Evolutionary conservation across 2,329 filamentous ascomycete species (phyloP).

Genomic region (Zasmidium citrigriseum): DNA sequence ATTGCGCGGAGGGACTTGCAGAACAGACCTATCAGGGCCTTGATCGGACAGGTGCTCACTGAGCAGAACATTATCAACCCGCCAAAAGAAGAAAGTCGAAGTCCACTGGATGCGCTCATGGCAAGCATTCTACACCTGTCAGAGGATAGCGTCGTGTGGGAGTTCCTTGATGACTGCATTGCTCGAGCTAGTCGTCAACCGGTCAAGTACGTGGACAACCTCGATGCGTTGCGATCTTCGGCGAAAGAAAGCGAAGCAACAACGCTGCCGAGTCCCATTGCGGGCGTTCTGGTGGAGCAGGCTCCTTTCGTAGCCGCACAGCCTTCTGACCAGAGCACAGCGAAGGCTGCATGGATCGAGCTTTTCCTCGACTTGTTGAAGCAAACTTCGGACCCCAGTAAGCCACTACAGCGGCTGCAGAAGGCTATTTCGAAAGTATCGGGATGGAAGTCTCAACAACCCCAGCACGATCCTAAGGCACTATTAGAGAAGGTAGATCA

Average conservation of each 20-base stretch:
- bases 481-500: not conserved
- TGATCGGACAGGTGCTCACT: constrained; percentile 52
- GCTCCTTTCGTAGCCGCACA: constrained; percentile 59
- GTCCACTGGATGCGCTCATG: constrained; percentile 47
- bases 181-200: constrained; percentile 73
- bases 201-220: constrained; percentile 77
- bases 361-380: constrained; percentile 23
- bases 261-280: constrained; percentile 60
- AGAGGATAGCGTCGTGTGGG: constrained; percentile 52
- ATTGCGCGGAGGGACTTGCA: constrained; percentile 47
- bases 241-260: constrained; percentile 34
- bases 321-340: constrained; percentile 7
- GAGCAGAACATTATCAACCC: constrained; percentile 68
- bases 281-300: constrained; percentile 74
- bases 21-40: constrained; percentile 41
- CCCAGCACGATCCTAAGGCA: constrained; percentile 3
- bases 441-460: constrained; percentile 7
- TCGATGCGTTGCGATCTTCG: constrained; percentile 45
- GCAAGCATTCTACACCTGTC: constrained; percentile 42
- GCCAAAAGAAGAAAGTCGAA: constrained; percentile 27
- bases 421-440: not conserved
- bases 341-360: constrained; percentile 22
- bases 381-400: constrained; percentile 9
- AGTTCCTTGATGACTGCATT: constrained; percentile 81
- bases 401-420: constrained; percentile 6